phyloP scores from a whole-genome alignment of 768 basidiomycete genomes.

The Lyophyllum shimeji region DNA sequence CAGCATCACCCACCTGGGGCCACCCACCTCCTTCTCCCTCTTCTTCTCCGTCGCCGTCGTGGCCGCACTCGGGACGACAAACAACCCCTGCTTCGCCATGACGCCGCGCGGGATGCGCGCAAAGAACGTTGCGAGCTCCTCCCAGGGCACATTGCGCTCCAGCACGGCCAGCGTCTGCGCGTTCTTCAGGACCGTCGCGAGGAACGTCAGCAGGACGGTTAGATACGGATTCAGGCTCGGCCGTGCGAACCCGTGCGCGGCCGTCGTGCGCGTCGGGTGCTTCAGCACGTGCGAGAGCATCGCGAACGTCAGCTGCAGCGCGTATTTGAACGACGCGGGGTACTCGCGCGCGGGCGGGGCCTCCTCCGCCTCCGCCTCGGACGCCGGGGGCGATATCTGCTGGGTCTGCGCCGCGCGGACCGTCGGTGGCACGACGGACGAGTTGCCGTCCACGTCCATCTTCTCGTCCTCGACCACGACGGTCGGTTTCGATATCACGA shows the following conservation, averaged over 20 bases:
- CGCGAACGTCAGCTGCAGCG: slow-evolving; percentile 75
- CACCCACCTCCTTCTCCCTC: slow-evolving; percentile 28
- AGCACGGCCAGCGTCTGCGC: slow-evolving; percentile 57
- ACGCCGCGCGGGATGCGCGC: slow-evolving; percentile 54
- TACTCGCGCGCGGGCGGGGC: slow-evolving; percentile 37
- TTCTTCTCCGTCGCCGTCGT: slow-evolving; percentile 7
- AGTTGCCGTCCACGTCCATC: slow-evolving; percentile 62
- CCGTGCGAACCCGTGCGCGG: slow-evolving; percentile 47
- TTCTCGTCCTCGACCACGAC: slow-evolving; percentile 42
- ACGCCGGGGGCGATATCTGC: slow-evolving; percentile 31
- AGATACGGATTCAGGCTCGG: slow-evolving; percentile 83
- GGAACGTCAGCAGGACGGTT: slow-evolving; percentile 83
- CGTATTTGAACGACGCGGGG: slow-evolving; percentile 68
- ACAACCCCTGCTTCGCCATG: slow-evolving; percentile 40
- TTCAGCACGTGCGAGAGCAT: slow-evolving; percentile 74
- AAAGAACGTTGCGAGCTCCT: slow-evolving; percentile 64
- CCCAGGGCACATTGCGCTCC: slow-evolving; percentile 85
- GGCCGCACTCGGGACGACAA: slow-evolving; percentile 5
- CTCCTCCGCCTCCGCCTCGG: slow-evolving; percentile 28
- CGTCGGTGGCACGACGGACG: slow-evolving; percentile 22
- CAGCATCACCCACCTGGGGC: slow-evolving; percentile 60
- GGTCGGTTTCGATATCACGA: slow-evolving; percentile 26
- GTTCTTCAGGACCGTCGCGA: slow-evolving; percentile 74
- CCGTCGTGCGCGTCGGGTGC: slow-evolving; percentile 55
- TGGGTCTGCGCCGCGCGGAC: not conserved